Base-by-base conservation (phyloP, 1,284 basidiomycete genomes). In the Trametes polyzona region DNA sequence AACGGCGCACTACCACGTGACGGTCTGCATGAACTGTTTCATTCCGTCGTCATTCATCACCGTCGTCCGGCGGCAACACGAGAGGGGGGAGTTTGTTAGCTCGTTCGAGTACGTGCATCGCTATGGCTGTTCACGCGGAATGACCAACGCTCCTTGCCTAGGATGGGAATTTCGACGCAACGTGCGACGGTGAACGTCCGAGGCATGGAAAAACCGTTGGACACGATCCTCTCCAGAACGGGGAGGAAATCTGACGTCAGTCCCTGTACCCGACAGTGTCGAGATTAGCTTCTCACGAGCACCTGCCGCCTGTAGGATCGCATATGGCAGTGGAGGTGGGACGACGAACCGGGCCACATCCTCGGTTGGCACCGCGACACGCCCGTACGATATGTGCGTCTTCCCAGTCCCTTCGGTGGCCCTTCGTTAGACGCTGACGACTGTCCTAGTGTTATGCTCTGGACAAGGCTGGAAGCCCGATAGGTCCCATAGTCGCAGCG, bases 31-130 rank as follows among this genome's bases (percentile, higher is more conserved):
- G 61, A 76, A 78, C 58, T 74, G 71, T 53, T 75, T 78, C 62
- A 72, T 73, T 32, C 76, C 76, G 0, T 67, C 71, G 8, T 74
- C 73, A 2, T 71, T 67, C 48, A 74, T 76, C 36, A 78, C 77
- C 6, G 69, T 71, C 9, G 49, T 79, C 16, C 65, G 66, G n/a
- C 68, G 71, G 27, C 72, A 72, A 7, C 68, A 65, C 3, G 69
- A 69, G 23, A 48, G 64, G 29, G 75, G 74, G 1, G 67, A 72
- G 21, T 57, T 65, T 30, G 69, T 78, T 12, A 74, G 68, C 9
- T 74, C 76, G 37, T 78, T 78, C 60, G 76, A 78, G 76, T 78
- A 48, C 14, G 72, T 55, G 14, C 14, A 17, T 7, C 12, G 8
- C 32, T 2, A 14, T 32, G n/a, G n/a, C n/a, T n/a, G 19, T n/a